phyloP scores from a whole-genome alignment of 495 filamentous ascomycete genomes.

The Aspergillus avenaceus region DNA sequence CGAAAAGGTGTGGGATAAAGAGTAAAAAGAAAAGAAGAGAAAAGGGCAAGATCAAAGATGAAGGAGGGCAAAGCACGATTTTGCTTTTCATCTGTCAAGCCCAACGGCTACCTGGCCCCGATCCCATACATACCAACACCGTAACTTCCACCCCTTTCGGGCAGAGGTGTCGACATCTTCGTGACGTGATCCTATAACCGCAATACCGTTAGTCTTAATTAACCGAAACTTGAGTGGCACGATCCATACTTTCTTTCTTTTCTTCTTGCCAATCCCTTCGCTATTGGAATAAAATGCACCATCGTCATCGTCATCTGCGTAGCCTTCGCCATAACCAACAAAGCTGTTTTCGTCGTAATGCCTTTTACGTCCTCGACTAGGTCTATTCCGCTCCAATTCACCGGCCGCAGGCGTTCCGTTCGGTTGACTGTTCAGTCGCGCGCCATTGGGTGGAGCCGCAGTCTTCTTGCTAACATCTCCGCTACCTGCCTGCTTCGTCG shows the following conservation, averaged over 20 bases:
- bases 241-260: slow-evolving; percentile 50
- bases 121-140: slow-evolving; percentile 48
- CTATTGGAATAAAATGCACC: slow-evolving; percentile 43
- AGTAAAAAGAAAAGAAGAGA: slow-evolving; percentile 6
- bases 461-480: slow-evolving; percentile 36
- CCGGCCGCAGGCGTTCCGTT: slow-evolving; percentile 28
- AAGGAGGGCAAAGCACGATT: slow-evolving; percentile 9
- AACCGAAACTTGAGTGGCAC: not conserved
- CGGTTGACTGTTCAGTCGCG: slow-evolving; percentile 22
- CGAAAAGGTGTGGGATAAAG: slow-evolving; percentile 4
- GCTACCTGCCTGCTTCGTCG: slow-evolving; percentile 28
- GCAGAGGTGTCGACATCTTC: slow-evolving; percentile 40
- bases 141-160: slow-evolving; percentile 43
- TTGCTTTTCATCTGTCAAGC: slow-evolving; percentile 14
- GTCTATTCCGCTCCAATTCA: slow-evolving; percentile 43
- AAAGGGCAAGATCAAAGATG: slow-evolving; percentile 4
- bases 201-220: slow-evolving; percentile 1
- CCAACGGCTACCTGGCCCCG: slow-evolving; percentile 35
- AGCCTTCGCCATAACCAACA: slow-evolving; percentile 66
- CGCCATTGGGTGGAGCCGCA: slow-evolving; percentile 25
- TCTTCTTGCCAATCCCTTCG: slow-evolving; percentile 43
- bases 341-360: slow-evolving; percentile 66
- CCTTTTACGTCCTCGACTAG: slow-evolving; percentile 62
- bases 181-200: slow-evolving; percentile 38
- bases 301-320: slow-evolving; percentile 55